Conservation (phyloP, 108 stramenopile genomes). For the Skeletonema grethae region DNA sequence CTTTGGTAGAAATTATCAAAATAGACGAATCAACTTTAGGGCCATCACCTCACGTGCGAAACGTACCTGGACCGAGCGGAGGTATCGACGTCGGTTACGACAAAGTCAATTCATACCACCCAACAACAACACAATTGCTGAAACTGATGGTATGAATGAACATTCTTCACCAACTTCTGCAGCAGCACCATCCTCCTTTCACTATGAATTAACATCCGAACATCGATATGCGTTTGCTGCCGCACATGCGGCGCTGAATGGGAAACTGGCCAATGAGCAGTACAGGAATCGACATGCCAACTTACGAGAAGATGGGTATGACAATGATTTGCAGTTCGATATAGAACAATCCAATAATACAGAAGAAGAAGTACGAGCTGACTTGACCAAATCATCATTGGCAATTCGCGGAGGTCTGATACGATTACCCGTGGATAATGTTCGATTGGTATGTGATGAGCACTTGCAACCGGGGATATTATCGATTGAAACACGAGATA, state of each 20-base stretch:
- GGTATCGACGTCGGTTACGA: slow-evolving; percentile 30
- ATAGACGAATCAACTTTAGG: slow-evolving; percentile 8
- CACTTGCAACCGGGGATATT: slow-evolving; percentile 46
- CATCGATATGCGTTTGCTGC: slow-evolving; percentile 25
- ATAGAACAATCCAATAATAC: slow-evolving; percentile 5
- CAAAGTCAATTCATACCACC: slow-evolving; percentile 12
- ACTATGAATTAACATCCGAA: slow-evolving; percentile 22
- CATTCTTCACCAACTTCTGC: neutral
- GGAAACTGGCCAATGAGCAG: slow-evolving; percentile 18
- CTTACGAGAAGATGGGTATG: slow-evolving; percentile 7
- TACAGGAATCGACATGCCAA: slow-evolving; percentile 18
- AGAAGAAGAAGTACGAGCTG: slow-evolving; percentile 32
- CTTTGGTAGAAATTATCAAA: slow-evolving; percentile 1
- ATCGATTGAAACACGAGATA: slow-evolving; percentile 31
- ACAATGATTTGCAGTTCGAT: slow-evolving; percentile 26
- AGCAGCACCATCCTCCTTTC: neutral
- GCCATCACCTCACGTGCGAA: slow-evolving; percentile 14
- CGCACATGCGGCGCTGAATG: slow-evolving; percentile 30
- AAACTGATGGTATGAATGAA: neutral
- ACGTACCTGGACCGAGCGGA: slow-evolving; percentile 33
- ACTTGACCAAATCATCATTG: slow-evolving; percentile 34
- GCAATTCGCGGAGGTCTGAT: slow-evolving; percentile 39
- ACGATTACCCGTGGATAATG: slow-evolving; percentile 45
- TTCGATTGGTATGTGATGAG: slow-evolving; percentile 43
- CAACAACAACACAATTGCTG: neutral